Percentiles rank a stretch among this genome's conserved stretches.
Conservation (phyloP, 2,329 filamentous ascomycete genomes). For the Penicillium sp. region DNA sequence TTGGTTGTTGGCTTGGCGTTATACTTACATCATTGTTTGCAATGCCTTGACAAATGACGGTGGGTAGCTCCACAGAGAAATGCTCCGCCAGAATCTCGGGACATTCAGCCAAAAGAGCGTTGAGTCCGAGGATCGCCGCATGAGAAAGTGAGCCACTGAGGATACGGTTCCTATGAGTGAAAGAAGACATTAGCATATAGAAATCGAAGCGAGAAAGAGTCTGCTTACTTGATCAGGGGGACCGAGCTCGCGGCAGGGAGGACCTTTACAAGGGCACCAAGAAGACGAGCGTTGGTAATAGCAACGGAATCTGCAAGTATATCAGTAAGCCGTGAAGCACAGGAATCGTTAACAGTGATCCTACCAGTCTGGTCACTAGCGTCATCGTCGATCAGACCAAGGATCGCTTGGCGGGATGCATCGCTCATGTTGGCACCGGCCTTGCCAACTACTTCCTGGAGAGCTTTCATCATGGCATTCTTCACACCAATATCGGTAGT, state of each 20-base stretch:
- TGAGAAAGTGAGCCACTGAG: conserved; percentile 72
- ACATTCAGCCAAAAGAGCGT: conserved; percentile 82
- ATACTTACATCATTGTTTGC: conserved; percentile 68
- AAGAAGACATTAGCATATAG: conserved; percentile 29
- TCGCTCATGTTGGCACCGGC: conserved; percentile 95
- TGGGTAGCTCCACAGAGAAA: conserved; percentile 70
- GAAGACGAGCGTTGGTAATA: conserved; percentile 84
- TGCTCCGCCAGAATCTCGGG: conserved; percentile 66
- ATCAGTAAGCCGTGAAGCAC: conserved; percentile 17
- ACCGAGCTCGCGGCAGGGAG: conserved; percentile 69
- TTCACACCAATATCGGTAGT: conserved; percentile 82
- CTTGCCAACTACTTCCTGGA: conserved; percentile 95
- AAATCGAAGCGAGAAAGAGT: conserved; percentile 1
- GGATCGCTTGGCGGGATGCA: conserved; percentile 76
- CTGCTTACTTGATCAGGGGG: conserved; percentile 55
- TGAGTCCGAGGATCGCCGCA: conserved; percentile 80
- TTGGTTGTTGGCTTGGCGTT: background rate
- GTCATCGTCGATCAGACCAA: conserved; percentile 85
- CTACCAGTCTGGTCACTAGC: conserved; percentile 68
- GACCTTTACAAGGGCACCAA: conserved; percentile 86
- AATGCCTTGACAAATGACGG: conserved; percentile 79
- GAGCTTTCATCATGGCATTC: conserved; percentile 93
- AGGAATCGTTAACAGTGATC: conserved; percentile 10
- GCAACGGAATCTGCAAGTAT: conserved; percentile 61
- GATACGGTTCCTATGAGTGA: conserved; percentile 67